Conservation (phyloP, 1,284 basidiomycete species). For the Fistulinella cinereoalba region DNA sequence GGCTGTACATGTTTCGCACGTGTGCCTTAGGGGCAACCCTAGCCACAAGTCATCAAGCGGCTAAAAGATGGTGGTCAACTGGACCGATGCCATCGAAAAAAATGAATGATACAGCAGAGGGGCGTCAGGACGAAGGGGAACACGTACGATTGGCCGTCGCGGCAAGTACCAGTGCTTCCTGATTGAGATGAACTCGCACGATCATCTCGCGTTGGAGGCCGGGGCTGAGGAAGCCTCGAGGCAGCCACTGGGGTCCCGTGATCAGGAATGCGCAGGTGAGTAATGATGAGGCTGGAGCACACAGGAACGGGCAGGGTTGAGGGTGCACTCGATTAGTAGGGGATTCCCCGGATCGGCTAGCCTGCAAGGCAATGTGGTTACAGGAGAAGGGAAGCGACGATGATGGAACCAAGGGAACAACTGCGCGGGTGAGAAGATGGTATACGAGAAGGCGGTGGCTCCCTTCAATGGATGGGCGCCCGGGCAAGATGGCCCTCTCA, state of each 20-base stretch:
- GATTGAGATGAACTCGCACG: constrained; percentile 20
- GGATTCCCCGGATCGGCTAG: constrained; percentile 22
- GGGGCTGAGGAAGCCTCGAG: constrained; percentile 26
- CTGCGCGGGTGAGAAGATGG: constrained; percentile 1
- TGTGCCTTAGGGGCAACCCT: not conserved
- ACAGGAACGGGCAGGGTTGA: constrained; percentile 26
- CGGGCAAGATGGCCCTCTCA: too few relatives aligned
- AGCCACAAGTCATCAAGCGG: constrained; percentile 1
- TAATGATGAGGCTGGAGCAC: constrained; percentile 5
- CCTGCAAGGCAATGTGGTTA: constrained; percentile 4
- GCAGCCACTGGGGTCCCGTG: constrained; percentile 24
- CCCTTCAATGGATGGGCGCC: too few relatives aligned
- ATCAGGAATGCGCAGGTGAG: constrained; percentile 10
- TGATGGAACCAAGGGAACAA: constrained; percentile 6
- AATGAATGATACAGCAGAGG: not conserved
- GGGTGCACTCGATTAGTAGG: constrained; percentile 13
- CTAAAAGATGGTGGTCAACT: not conserved
- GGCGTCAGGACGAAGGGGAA: not conserved
- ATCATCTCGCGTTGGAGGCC: constrained; percentile 27
- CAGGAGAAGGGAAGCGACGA: constrained; percentile 1
- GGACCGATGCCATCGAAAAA: not conserved
- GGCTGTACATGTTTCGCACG: constrained; percentile 16
- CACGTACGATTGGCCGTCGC: not conserved
- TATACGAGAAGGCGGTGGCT: not conserved
- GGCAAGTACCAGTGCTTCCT: constrained; percentile 11